Evolutionary conservation across 257 asterid genomes (phyloP).

Genomic region (Solanum infundibuliforme): DNA sequence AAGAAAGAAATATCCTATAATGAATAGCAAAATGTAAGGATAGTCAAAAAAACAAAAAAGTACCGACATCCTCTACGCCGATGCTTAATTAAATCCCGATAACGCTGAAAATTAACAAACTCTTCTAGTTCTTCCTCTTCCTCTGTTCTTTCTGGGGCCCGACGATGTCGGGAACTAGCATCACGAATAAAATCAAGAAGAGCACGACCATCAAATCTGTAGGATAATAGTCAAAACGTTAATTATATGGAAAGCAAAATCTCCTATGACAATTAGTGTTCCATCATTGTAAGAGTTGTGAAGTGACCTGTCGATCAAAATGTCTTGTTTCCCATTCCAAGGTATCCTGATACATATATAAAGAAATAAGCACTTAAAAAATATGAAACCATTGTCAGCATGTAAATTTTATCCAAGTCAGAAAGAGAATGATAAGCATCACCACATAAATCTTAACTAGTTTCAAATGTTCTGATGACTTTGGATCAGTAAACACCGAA

Average conservation of each 20-base stretch:
- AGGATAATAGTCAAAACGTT: conserved; percentile 8
- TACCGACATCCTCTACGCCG: conserved; percentile 99
- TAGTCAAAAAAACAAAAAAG: conserved; percentile 49
- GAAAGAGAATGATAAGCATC: background rate
- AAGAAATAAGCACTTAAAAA: background rate
- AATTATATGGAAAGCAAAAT: background rate
- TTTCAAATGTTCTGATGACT: background rate
- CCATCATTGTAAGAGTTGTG: background rate
- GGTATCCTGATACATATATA: conserved; percentile 69
- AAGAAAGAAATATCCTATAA: background rate
- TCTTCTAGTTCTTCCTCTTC: conserved; percentile 98
- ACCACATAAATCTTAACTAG: background rate
- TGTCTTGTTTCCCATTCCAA: conserved; percentile 96
- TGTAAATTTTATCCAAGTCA: background rate
- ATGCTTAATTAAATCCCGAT: conserved; percentile 99
- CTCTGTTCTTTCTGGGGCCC: conserved; percentile 65
- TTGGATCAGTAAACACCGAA: background rate
- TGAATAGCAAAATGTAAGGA: conserved; percentile 4
- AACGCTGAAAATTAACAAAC: conserved; percentile 99
- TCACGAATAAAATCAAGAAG: conserved; percentile 95
- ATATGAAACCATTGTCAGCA: background rate
- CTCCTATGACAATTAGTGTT: background rate
- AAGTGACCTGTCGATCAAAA: conserved; percentile 75
- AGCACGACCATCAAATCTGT: conserved; percentile 98
- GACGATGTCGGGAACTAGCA: conserved; percentile 45